phyloP scores from a whole-genome alignment of 176 grass and related monocot species.

The Lolium perenne region DNA sequence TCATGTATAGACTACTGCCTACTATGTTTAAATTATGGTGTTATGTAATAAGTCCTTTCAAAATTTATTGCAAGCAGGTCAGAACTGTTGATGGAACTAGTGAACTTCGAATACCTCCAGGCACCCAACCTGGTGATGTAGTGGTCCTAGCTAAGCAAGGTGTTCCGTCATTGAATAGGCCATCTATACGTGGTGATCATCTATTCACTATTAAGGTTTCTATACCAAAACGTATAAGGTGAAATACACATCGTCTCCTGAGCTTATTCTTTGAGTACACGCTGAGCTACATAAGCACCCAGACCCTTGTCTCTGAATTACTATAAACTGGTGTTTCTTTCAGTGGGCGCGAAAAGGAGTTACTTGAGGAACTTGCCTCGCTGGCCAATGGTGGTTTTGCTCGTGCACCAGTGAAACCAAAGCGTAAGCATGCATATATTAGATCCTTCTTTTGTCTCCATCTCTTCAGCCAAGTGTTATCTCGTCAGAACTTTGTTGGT shows the following conservation, averaged over 20 bases:
- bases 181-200: constrained; percentile 91
- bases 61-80: constrained; percentile 64
- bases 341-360: constrained; percentile 76
- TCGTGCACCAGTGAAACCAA: constrained; percentile 52
- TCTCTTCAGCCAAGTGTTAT: constrained; percentile 19
- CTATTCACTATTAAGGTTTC: constrained; percentile 88
- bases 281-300: constrained; percentile 10
- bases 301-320: constrained; percentile 4
- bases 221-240: constrained; percentile 97
- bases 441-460: not conserved
- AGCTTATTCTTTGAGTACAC: constrained; percentile 13
- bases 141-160: constrained; percentile 85
- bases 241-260: constrained; percentile 30
- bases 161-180: constrained; percentile 90
- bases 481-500: constrained; percentile 32
- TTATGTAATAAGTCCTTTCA: constrained; percentile 20
- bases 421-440: constrained; percentile 53
- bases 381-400: constrained; percentile 55
- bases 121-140: constrained; percentile 95
- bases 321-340: constrained; percentile 36
- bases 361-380: constrained; percentile 91
- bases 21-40: constrained; percentile 17
- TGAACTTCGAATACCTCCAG: constrained; percentile 91
- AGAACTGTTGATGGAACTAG: constrained; percentile 81
- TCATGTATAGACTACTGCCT: not conserved